Percentiles rank a stretch among this genome's conserved stretches.
phyloP scores from a whole-genome alignment of 257 asterid species.

The Gentiana macrophylla region DNA sequence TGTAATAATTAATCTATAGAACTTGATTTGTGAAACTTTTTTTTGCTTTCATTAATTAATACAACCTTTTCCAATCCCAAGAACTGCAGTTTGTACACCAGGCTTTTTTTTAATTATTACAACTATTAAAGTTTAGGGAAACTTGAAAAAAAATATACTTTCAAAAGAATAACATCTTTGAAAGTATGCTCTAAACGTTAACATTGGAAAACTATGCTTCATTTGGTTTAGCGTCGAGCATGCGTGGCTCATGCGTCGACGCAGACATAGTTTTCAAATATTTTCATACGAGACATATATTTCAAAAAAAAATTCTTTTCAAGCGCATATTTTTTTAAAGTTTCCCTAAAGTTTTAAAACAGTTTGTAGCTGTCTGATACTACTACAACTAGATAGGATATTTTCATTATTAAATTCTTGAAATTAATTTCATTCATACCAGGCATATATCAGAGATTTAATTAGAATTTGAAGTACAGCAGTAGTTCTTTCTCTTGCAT shows the following conservation, averaged over 20 bases:
- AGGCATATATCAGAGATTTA: conserved; percentile 19
- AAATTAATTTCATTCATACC: conserved; percentile 28
- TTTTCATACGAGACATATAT: too few species aligned
- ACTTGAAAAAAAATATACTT: too few species aligned
- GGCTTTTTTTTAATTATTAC: conserved; percentile 17
- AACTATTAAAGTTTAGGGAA: too few species aligned
- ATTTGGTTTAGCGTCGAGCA: too few species aligned
- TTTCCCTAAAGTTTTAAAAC: background rate
- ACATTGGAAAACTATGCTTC: too few species aligned
- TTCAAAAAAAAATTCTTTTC: too few species aligned
- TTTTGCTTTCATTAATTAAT: conserved; percentile 28
- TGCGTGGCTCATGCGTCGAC: too few species aligned
- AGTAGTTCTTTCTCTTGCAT: conserved; percentile 7
- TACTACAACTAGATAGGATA: conserved; percentile 4
- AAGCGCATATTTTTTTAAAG: too few species aligned
- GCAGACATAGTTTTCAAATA: too few species aligned
- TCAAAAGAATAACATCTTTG: too few species aligned
- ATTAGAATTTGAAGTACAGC: conserved; percentile 8
- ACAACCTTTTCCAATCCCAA: conserved; percentile 47
- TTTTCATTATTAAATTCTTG: conserved; percentile 22
- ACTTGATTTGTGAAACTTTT: conserved; percentile 17
- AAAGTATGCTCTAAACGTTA: too few species aligned
- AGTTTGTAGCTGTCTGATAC: conserved; percentile 3
- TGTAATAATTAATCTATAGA: conserved; percentile 7
- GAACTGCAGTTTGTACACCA: conserved; percentile 39